These are phyloP conservation scores for Curvularia spicifera DNA, from an alignment of 2,329 filamentous ascomycete species.

Conservation along the genomic window DNA sequence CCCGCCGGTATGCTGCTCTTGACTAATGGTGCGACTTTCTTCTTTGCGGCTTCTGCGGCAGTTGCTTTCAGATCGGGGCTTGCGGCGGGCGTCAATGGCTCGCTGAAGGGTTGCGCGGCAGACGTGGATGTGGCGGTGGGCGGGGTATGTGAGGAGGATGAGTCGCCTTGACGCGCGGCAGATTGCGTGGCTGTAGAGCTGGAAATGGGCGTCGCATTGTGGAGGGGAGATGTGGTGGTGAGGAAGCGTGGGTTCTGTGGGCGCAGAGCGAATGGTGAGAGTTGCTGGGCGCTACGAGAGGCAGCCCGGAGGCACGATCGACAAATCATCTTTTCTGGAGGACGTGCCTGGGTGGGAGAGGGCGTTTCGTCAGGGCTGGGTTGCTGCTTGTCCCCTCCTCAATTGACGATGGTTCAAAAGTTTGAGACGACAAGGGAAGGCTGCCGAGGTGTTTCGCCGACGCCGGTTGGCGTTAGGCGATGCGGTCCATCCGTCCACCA, in stretches of 20 bases:
- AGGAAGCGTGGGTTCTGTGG: slow-evolving; percentile 35
- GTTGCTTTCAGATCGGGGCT: slow-evolving; percentile 33
- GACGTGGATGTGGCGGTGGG: slow-evolving; percentile 54
- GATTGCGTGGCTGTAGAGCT: slow-evolving; percentile 33
- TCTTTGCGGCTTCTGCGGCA: slow-evolving; percentile 33
- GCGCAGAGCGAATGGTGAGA: slow-evolving; percentile 1
- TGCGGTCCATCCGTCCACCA: background rate
- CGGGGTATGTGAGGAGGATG: slow-evolving; percentile 38
- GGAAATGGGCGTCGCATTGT: slow-evolving; percentile 37
- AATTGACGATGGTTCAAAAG: slow-evolving; percentile 18
- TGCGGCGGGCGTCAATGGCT: slow-evolving; percentile 42
- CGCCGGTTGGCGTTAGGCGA: slow-evolving; percentile 9
- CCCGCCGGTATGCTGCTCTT: slow-evolving; percentile 67
- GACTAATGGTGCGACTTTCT: slow-evolving; percentile 41
- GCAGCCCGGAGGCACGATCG: slow-evolving; percentile 48
- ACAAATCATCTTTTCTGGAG: slow-evolving; percentile 46
- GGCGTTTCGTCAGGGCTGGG: background rate
- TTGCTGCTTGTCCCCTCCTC: background rate
- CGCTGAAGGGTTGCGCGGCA: slow-evolving; percentile 56
- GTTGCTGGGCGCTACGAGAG: slow-evolving; percentile 37
- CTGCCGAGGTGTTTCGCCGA: slow-evolving; percentile 21
- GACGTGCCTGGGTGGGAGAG: slow-evolving; percentile 1
- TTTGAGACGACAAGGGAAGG: slow-evolving; percentile 21
- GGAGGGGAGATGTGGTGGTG: slow-evolving; percentile 30
- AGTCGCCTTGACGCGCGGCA: slow-evolving; percentile 33